Percentiles rank a stretch among this genome's conserved stretches.
Evolutionary conservation across 148 eudicot species (phyloP).

Genomic region (Chenopodium quinoa): DNA sequence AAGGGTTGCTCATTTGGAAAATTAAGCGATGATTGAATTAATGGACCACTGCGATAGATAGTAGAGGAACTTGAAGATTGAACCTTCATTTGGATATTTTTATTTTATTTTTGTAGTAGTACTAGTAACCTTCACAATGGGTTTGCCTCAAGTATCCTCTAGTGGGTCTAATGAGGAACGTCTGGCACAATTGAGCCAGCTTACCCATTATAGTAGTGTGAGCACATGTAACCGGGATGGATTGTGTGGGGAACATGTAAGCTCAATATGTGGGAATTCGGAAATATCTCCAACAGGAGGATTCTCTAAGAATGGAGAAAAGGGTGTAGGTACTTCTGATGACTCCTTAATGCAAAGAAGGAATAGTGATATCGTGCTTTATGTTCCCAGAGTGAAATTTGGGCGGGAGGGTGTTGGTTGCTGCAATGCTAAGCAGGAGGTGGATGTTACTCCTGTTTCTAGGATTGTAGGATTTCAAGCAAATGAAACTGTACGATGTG

Average conservation of each 20-base stretch:
- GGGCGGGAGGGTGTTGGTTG: constrained; percentile 29
- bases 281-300: constrained; percentile 36
- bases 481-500: constrained; percentile 21
- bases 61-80: constrained; percentile 2
- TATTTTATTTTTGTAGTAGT: not conserved
- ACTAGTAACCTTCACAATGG: constrained; percentile 43
- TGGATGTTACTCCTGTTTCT: constrained; percentile 43
- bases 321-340: constrained; percentile 28
- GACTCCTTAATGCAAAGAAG: constrained; percentile 22
- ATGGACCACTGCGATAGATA: constrained; percentile 1
- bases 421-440: constrained; percentile 29
- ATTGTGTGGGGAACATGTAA: constrained; percentile 22
- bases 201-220: constrained; percentile 25
- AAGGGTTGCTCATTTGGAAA: constrained; percentile 11
- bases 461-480: constrained; percentile 67
- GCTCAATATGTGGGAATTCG: constrained; percentile 21
- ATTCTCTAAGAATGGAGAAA: constrained; percentile 13
- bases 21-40: constrained; percentile 1
- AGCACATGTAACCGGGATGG: constrained; percentile 40
- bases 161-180: constrained; percentile 34
- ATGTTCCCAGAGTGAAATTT: constrained; percentile 30
- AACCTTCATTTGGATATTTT: not conserved
- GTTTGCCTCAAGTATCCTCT: constrained; percentile 61
- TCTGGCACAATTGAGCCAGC: constrained; percentile 27
- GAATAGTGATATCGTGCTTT: constrained; percentile 31